Conservation (phyloP, 1,284 basidiomycete genomes). For the Fomitiporia mediterranea region DNA sequence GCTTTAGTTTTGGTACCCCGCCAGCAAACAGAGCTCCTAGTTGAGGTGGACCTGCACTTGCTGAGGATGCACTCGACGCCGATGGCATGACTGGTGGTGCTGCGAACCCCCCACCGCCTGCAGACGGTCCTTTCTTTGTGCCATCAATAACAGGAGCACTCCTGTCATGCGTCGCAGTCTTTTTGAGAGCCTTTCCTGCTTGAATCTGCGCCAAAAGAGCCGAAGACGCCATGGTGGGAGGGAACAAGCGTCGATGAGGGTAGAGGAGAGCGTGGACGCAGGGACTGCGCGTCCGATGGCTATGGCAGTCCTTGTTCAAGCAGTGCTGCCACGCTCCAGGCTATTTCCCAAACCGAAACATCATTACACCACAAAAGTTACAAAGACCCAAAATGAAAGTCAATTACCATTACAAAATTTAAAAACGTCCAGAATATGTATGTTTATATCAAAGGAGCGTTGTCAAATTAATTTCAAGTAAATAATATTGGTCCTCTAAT, state of each 20-base stretch:
- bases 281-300: neutral
- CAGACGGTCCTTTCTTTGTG: conserved; percentile 33
- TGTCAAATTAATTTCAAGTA: no score
- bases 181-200: conserved; percentile 76
- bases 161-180: conserved; percentile 77
- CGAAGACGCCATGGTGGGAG: conserved; percentile 53
- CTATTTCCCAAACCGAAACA: neutral
- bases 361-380: neutral
- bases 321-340: conserved; percentile 2
- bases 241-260: neutral
- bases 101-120: conserved; percentile 37
- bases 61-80: conserved; percentile 18
- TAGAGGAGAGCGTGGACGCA: neutral
- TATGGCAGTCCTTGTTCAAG: conserved; percentile 8
- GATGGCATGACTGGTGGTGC: conserved; percentile 31
- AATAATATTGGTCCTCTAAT: no score
- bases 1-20: conserved; percentile 86
- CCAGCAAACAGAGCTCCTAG: conserved; percentile 84
- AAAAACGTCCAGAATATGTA: neutral
- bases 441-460: no score
- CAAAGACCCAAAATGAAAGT: neutral
- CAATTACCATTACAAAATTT: neutral
- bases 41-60: conserved; percentile 61
- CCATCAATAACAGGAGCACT: conserved; percentile 67
- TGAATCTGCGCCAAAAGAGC: conserved; percentile 75